Percentiles rank a stretch among this genome's conserved stretches.
These are phyloP conservation scores for Triadica sebifera DNA, from an alignment of 345 rosid genomes.

Conservation along the genomic window DNA sequence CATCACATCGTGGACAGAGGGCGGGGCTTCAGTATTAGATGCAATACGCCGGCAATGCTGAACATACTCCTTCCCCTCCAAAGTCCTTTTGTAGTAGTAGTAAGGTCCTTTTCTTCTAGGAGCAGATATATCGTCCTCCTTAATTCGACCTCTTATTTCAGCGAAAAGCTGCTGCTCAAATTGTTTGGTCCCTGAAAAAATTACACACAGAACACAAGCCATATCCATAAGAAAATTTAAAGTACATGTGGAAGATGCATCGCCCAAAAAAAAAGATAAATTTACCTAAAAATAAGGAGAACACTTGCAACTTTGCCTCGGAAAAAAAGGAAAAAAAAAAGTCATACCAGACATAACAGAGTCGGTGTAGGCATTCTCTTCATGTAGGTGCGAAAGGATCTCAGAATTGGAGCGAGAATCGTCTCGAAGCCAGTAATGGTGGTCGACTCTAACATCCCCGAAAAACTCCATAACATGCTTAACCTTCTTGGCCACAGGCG, in stretches of 20 bases:
- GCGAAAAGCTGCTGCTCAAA: constrained; percentile 60
- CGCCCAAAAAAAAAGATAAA: too few species aligned
- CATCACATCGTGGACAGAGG: constrained; percentile 68
- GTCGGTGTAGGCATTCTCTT: constrained; percentile 66
- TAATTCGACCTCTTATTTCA: constrained; percentile 75
- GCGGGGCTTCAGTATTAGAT: constrained; percentile 35
- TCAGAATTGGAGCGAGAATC: too few species aligned
- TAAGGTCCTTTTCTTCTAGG: constrained; percentile 67
- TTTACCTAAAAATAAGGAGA: neutral
- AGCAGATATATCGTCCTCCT: constrained; percentile 80
- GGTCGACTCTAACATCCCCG: constrained; percentile 73
- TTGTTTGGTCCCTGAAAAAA: constrained; percentile 69
- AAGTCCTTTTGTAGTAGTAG: constrained; percentile 64
- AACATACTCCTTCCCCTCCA: constrained; percentile 85
- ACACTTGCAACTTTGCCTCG: neutral
- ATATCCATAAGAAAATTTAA: neutral
- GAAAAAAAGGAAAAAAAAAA: too few species aligned
- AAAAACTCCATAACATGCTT: constrained; percentile 75
- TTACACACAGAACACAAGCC: too few species aligned
- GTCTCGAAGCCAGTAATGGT: constrained; percentile 95
- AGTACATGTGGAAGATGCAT: too few species aligned
- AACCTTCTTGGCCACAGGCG: constrained; percentile 79
- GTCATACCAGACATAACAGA: constrained; percentile 56
- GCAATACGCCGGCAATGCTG: constrained; percentile 65
- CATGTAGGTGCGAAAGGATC: constrained; percentile 56